phyloP scores from a whole-genome alignment of 352 stramenopile genomes.

The Phytophthora podocarpi region DNA sequence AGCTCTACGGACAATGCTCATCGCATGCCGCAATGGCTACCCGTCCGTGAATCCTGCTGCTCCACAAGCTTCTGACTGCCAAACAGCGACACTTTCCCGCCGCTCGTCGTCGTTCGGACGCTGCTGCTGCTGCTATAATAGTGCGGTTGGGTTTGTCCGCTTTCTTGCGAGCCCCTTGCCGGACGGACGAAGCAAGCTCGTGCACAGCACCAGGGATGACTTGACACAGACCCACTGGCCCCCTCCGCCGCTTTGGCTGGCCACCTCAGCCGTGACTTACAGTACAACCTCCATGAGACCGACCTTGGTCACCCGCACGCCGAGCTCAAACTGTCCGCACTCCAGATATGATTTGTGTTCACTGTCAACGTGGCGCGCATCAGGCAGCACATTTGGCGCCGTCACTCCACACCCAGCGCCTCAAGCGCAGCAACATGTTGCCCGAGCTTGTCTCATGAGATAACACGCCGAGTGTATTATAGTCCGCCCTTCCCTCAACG shows the following conservation, averaged over 20 bases:
- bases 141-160: neutral
- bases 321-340: conserved; percentile 17
- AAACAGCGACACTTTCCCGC: conserved; percentile 19
- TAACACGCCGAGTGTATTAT: neutral
- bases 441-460: conserved; percentile 16
- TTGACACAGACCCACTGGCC: conserved; percentile 31
- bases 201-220: conserved; percentile 13
- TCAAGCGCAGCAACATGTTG: conserved; percentile 10
- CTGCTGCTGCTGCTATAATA: no score
- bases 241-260: conserved; percentile 17
- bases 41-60: conserved; percentile 14
- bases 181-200: conserved; percentile 17
- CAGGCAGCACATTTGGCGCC: conserved; percentile 13
- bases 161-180: conserved; percentile 3
- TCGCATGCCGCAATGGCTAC: conserved; percentile 6
- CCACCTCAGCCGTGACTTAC: conserved; percentile 2
- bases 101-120: neutral
- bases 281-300: neutral
- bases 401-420: neutral
- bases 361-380: conserved; percentile 18
- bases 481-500: conserved; percentile 14
- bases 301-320: neutral
- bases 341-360: conserved; percentile 15
- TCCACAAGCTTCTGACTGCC: neutral
- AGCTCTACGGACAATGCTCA: neutral